Evolutionary conservation across 2,329 filamentous ascomycete genomes (phyloP).

Genomic region (Diaporthe vaccinii): DNA sequence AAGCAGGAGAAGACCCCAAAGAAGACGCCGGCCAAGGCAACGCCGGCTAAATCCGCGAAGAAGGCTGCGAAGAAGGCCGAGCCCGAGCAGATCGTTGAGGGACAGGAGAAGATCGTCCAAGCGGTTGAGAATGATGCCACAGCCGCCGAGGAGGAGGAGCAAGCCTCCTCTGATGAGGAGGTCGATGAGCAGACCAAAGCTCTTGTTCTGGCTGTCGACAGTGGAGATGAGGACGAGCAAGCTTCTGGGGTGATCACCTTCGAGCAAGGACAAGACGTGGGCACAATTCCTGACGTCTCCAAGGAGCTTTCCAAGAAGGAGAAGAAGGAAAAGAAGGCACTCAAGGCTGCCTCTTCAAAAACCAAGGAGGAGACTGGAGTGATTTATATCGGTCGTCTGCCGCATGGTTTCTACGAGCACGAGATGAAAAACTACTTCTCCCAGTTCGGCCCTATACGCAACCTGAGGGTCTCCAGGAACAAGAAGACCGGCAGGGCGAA

Average conservation of each 20-base stretch:
- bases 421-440: constrained; percentile 95
- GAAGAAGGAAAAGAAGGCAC: constrained; percentile 48
- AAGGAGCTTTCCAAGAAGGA: constrained; percentile 59
- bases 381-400: constrained; percentile 91
- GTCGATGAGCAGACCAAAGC: constrained; percentile 40
- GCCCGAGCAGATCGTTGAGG: constrained; percentile 47
- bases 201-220: constrained; percentile 41
- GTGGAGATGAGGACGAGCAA: constrained; percentile 40
- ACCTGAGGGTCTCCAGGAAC: constrained; percentile 88
- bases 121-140: constrained; percentile 11
- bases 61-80: constrained; percentile 40
- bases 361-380: constrained; percentile 76
- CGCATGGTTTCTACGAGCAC: constrained; percentile 92
- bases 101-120: constrained; percentile 59
- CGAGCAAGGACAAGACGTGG: constrained; percentile 64
- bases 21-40: constrained; percentile 1
- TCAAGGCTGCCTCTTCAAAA: constrained; percentile 30
- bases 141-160: constrained; percentile 21
- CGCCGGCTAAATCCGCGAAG: constrained; percentile 22
- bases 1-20: constrained; percentile 35
- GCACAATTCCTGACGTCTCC: constrained; percentile 64
- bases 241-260: constrained; percentile 48
- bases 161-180: constrained; percentile 37
- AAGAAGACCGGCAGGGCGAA: constrained; percentile 91
- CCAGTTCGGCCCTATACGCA: constrained; percentile 88